Evolutionary conservation across 352 stramenopile genomes (phyloP), one percentile per base, ranked within the genome.

Genomic region (Globisporangium radiosum): DNA sequence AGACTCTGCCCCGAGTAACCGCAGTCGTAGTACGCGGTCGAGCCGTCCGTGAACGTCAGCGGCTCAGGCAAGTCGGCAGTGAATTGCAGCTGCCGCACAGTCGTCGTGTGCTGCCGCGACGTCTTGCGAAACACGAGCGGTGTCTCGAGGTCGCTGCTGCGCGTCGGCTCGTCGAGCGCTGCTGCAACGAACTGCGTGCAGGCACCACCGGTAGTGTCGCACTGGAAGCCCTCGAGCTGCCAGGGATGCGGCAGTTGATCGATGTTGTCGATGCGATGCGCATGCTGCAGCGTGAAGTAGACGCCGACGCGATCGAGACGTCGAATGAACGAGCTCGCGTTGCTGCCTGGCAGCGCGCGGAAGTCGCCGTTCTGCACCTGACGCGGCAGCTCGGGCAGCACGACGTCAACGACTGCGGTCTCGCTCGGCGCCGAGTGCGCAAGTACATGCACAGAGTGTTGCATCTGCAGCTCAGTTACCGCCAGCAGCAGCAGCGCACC

Each of bases 191-290:
- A 68, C 50, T 64, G 42, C 33, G 56, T 47, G 52, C 76, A 86
- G 13, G 65, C 55, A 36, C 66, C 64, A 10, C 36, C 25, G 0
- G 53, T 44, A 9, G 15, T 19, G 44, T 57, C 68, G 43, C 76
- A 86, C 45, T 77, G 47, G 56, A 70, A 83, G 11, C 73, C 76
- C 15, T 65, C 59, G n/a, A 86, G 66, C n/a, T 60, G 40, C 76
- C 76, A 86, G 17, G 17, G 17, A 19, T 17, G 51, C 33, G 3
- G 37, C 45, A 1, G 25, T 37, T 17, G 11, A 17, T 47, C 1
- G 3, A 4, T n/a, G 42, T 14, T 47, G 11, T 47, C 10, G 11
- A 14, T 47, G 5, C 7, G 10, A 15, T 7, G 42, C 10, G 38
- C 7, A 37, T 49, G 17, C 10, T 62, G 56, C 11, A 85, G 56